A percentile compares a stretch with the other conserved stretches of the same genome.
These are phyloP conservation scores for Capsella rubella DNA, from an alignment of 441 rosid genomes.

Conservation along the genomic window DNA sequence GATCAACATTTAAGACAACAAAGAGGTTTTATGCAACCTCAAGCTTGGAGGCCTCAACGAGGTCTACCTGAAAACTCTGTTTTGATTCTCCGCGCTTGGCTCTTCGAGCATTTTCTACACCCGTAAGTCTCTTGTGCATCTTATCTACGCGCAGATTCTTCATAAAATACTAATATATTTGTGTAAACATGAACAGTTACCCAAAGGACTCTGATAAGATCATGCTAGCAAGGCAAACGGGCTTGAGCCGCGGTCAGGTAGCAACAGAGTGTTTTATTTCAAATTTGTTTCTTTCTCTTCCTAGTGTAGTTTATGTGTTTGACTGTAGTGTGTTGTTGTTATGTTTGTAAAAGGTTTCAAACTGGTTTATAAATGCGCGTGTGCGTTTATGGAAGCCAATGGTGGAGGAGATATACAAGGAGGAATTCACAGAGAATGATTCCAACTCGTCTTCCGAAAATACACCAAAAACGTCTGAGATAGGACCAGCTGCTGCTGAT, in stretches of 20 bases:
- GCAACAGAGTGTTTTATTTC: background rate
- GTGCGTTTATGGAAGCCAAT: slow-evolving; percentile 98
- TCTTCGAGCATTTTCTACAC: slow-evolving; percentile 98
- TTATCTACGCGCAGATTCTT: background rate
- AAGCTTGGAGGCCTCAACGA: slow-evolving; percentile 96
- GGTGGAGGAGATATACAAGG: slow-evolving; percentile 98
- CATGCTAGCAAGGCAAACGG: slow-evolving; percentile 95
- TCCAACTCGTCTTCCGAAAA: slow-evolving; percentile 78
- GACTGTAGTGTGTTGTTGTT: background rate
- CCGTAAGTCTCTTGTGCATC: slow-evolving; percentile 62
- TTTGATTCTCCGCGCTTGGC: slow-evolving; percentile 95
- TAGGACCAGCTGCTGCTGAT: slow-evolving; percentile 14
- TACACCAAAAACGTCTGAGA: slow-evolving; percentile 56
- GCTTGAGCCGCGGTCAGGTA: slow-evolving; percentile 98
- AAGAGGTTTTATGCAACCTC: slow-evolving; percentile 91
- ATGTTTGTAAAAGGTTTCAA: slow-evolving; percentile 63
- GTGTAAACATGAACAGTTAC: slow-evolving; percentile 58
- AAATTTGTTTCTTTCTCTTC: background rate
- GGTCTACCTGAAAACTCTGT: slow-evolving; percentile 97
- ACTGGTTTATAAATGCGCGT: slow-evolving; percentile 95
- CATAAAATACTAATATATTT: background rate
- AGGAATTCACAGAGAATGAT: slow-evolving; percentile 82
- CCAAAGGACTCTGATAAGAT: slow-evolving; percentile 98
- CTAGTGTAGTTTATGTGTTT: background rate
- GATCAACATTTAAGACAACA: slow-evolving; percentile 97